Evolutionary conservation across 495 filamentous ascomycete species (phyloP), one percentile per base, ranked within the genome.

Genomic region (Saxophila tyrrhenica): DNA sequence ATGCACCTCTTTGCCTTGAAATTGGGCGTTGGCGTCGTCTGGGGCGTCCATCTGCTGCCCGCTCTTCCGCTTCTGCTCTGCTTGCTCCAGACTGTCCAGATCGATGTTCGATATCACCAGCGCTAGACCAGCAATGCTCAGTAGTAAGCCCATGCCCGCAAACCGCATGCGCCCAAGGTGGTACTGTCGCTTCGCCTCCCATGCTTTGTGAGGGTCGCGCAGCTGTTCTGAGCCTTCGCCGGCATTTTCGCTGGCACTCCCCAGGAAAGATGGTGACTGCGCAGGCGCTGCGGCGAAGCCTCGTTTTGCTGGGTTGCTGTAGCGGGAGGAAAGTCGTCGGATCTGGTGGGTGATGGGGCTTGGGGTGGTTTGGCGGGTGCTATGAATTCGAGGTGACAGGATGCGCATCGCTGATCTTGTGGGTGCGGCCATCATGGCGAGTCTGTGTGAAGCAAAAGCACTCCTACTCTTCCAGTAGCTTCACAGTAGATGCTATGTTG

Each of bases 1-100:
- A 56, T 59, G 69, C 62, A 65, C 77, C 67, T 67, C 80, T 73
- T 65, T 66, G 32, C 69, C 69, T 29, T 67, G 66, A 57, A 70
- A 71, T 1, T 20, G 41, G 23, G 61, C 57, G 43, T 50, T 61
- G 11, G 60, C 59, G 16, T 55, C 55, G 25, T 43, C 38, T 15
- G 58, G 54, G 22, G 58, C 58, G 35, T 61, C 58, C 24, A 61
- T 23, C 46, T 61, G 58, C 42, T 38, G 43, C 7, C 24, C 24
- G 3, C 24, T 19, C 21, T 25, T 45, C 24, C 32, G 20, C 50
- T 51, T 24, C 19, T 57, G 53, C 45, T 57, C 50, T 20, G 55
- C 29, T 24, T 57, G 44, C 25, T 57, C 58, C 29, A 61, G 47
- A 17, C 29, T 35, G 38, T 61, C 58, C 41, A 61, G 35, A 21